These are phyloP conservation scores for Aschersonia sp. DNA, from an alignment of 2,329 filamentous ascomycete genomes.

Conservation along the genomic window DNA sequence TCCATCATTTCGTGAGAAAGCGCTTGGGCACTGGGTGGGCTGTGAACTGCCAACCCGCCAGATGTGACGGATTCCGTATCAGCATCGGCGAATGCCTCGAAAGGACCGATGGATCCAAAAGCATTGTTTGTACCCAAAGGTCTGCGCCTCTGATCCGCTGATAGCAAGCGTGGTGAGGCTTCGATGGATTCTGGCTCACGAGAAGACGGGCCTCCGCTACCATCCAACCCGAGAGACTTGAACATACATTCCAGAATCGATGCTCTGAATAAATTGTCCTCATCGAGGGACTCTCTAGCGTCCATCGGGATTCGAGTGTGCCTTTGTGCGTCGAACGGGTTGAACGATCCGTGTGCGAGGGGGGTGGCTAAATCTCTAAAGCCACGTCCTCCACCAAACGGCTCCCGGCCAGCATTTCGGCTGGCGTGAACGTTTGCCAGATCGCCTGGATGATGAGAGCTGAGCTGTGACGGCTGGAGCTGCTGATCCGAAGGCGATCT, in stretches of 20 bases:
- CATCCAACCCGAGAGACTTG: constrained; percentile 75
- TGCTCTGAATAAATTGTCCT: constrained; percentile 76
- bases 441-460: constrained; percentile 55
- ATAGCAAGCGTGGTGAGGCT: constrained; percentile 70
- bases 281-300: constrained; percentile 69
- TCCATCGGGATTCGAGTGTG: constrained; percentile 39
- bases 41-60: constrained; percentile 44
- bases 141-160: constrained; percentile 61
- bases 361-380: constrained; percentile 26
- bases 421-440: constrained; percentile 63
- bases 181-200: constrained; percentile 64
- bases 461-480: constrained; percentile 27
- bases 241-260: constrained; percentile 93
- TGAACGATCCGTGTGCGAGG: constrained; percentile 34
- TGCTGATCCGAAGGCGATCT: constrained; percentile 19
- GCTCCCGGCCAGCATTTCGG: constrained; percentile 37
- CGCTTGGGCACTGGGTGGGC: constrained; percentile 48
- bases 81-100: constrained; percentile 59
- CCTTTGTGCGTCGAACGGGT: constrained; percentile 40
- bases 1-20: constrained; percentile 71
- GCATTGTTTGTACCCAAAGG: constrained; percentile 61
- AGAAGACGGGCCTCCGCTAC: constrained; percentile 43
- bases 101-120: constrained; percentile 80
- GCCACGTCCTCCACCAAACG: constrained; percentile 6
- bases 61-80: constrained; percentile 80